A percentile compares a stretch with the other conserved stretches of the same genome.
These are phyloP conservation scores for Capsella rubella DNA, from an alignment of 441 rosid species.

Conservation along the genomic window DNA sequence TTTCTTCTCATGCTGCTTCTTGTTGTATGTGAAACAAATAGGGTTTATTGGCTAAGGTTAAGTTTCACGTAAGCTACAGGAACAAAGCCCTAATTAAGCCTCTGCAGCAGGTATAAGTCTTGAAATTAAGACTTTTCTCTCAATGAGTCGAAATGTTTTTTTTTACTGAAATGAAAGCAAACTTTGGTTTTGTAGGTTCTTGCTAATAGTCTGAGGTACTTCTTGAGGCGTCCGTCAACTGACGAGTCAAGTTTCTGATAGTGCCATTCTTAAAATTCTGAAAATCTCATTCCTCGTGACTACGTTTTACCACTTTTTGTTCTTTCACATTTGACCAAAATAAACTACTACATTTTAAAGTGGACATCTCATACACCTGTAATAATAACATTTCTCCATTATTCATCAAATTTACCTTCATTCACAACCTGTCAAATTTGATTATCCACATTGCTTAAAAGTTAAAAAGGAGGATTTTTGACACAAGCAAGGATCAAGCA, in stretches of 20 bases:
- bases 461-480: background rate
- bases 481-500: constrained; percentile 20
- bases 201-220: constrained; percentile 86
- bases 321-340: constrained; percentile 29
- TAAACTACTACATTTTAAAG: constrained; percentile 26
- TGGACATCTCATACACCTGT: constrained; percentile 36
- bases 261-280: background rate
- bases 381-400: constrained; percentile 32
- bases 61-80: constrained; percentile 91
- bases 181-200: constrained; percentile 62
- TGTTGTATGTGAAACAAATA: constrained; percentile 38
- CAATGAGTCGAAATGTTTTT: background rate
- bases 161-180: background rate
- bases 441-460: background rate
- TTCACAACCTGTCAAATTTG: constrained; percentile 26
- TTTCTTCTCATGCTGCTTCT: constrained; percentile 21
- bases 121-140: background rate
- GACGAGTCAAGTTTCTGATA: constrained; percentile 89
- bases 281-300: constrained; percentile 18
- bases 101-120: constrained; percentile 76
- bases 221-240: constrained; percentile 91
- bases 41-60: constrained; percentile 98
- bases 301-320: background rate
- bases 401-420: constrained; percentile 24
- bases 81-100: constrained; percentile 86